Percentiles rank a stretch among this genome's conserved stretches.
Conservation (phyloP, 2,329 filamentous ascomycete genomes). For the Beauveria asiatica region DNA sequence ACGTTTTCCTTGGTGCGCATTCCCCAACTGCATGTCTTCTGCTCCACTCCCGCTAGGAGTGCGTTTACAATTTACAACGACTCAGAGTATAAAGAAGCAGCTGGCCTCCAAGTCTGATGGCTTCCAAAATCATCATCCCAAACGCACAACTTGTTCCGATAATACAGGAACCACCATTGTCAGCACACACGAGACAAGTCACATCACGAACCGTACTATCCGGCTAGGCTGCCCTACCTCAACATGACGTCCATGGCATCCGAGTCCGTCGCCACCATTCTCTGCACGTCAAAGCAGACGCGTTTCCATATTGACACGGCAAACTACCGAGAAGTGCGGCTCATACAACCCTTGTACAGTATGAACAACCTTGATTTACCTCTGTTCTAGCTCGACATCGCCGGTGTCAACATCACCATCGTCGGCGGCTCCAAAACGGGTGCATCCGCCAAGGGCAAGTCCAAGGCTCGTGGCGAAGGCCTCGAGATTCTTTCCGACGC, state of each 20-base stretch:
- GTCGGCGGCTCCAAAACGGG: constrained; percentile 19
- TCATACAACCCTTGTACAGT: neutral
- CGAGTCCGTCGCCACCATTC: constrained; percentile 43
- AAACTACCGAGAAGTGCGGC: constrained; percentile 46
- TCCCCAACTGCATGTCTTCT: neutral
- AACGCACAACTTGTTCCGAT: neutral
- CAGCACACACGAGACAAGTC: neutral
- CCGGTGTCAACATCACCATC: constrained; percentile 64
- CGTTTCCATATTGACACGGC: constrained; percentile 52
- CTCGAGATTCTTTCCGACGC: constrained; percentile 65
- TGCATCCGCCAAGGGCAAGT: constrained; percentile 33
- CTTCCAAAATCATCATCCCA: neutral
- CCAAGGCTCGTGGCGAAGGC: constrained; percentile 40
- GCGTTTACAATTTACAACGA: neutral
- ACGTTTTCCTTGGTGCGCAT: neutral
- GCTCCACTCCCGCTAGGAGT: neutral
- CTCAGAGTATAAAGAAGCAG: neutral
- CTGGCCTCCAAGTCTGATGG: neutral
- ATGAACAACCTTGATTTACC: neutral
- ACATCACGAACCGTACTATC: neutral
- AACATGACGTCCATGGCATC: constrained; percentile 40
- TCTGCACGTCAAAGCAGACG: constrained; percentile 59
- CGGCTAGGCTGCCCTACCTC: neutral
- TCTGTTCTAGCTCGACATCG: constrained; percentile 54
- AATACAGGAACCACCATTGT: neutral